phyloP scores from a whole-genome alignment of 2,329 filamentous ascomycete species.

The Aspergillus candidus region DNA sequence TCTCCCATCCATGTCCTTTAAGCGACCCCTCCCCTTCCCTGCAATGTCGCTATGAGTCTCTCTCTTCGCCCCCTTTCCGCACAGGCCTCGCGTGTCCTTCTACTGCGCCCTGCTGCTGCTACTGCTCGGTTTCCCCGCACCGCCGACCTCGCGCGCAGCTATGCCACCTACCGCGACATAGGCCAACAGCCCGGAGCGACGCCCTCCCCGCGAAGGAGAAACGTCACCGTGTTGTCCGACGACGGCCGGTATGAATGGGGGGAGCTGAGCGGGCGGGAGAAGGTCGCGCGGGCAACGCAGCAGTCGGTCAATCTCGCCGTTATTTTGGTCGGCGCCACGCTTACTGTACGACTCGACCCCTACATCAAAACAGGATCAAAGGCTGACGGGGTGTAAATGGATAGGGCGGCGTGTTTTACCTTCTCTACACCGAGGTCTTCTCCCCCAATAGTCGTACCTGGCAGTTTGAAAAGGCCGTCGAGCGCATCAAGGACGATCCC shows the following conservation, averaged over 20 bases:
- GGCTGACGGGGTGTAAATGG: background rate
- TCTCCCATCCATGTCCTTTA: too few species aligned
- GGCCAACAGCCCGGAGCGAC: slow-evolving; percentile 35
- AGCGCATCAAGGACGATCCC: slow-evolving; percentile 66
- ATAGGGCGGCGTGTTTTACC: slow-evolving; percentile 68
- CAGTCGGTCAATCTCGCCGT: slow-evolving; percentile 84
- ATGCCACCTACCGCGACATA: slow-evolving; percentile 54
- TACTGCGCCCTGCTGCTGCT: slow-evolving; percentile 23
- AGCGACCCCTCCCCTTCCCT: too few species aligned
- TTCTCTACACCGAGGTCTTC: slow-evolving; percentile 78
- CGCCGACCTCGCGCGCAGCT: slow-evolving; percentile 39
- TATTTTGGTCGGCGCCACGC: slow-evolving; percentile 64
- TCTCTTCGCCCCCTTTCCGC: slow-evolving; percentile 18
- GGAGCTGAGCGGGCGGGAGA: slow-evolving; percentile 68
- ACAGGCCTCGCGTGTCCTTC: background rate
- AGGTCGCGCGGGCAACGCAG: slow-evolving; percentile 77
- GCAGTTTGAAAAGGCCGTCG: slow-evolving; percentile 81
- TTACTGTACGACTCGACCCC: slow-evolving; percentile 54
- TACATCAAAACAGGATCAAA: background rate
- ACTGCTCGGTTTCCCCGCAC: slow-evolving; percentile 30
- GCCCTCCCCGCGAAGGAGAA: slow-evolving; percentile 44
- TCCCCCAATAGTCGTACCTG: slow-evolving; percentile 77
- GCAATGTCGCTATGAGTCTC: slow-evolving; percentile 15
- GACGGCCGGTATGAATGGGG: slow-evolving; percentile 77
- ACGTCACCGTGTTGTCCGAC: slow-evolving; percentile 79